These are phyloP conservation scores for Vitis vinifera DNA, from an alignment of 164 flowering plant species.

Conservation along the genomic window DNA sequence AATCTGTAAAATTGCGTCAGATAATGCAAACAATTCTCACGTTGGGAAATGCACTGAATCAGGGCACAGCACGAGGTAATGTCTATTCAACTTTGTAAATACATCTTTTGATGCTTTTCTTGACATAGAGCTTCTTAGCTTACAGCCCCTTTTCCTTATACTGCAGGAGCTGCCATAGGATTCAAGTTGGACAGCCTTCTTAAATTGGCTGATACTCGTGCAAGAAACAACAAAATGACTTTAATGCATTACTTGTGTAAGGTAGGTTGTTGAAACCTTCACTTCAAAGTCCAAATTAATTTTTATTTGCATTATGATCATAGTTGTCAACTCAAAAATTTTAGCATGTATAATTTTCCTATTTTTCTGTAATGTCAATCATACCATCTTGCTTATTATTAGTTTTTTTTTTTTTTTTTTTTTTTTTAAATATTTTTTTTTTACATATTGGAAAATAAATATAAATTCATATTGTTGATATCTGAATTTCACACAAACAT, in stretches of 20 bases:
- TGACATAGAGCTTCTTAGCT: neutral
- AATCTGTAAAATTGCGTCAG: slow-evolving; percentile 82
- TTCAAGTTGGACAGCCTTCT: slow-evolving; percentile 98
- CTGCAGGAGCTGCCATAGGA: slow-evolving; percentile 95
- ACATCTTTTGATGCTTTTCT: neutral
- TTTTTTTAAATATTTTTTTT: too few relatives aligned
- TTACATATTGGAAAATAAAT: too few relatives aligned
- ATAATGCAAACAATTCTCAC: slow-evolving; percentile 98
- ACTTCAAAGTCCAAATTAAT: neutral
- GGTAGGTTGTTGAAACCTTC: slow-evolving; percentile 38
- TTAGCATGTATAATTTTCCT: too few relatives aligned
- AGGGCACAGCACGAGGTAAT: slow-evolving; percentile 96
- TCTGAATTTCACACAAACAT: too few relatives aligned
- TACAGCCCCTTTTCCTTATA: neutral
- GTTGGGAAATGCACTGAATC: slow-evolving; percentile 96
- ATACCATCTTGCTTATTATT: too few relatives aligned
- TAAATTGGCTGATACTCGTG: slow-evolving; percentile 97
- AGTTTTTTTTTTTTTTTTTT: too few relatives aligned
- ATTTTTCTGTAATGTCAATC: too few relatives aligned
- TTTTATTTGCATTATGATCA: neutral
- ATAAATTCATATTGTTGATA: too few relatives aligned
- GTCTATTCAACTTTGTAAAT: neutral
- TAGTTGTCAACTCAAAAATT: too few relatives aligned
- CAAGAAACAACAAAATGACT: slow-evolving; percentile 94
- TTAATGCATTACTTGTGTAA: slow-evolving; percentile 97